Evolutionary conservation across 2,329 filamentous ascomycete genomes (phyloP).

Genomic region (Ophiobolus disseminans): DNA sequence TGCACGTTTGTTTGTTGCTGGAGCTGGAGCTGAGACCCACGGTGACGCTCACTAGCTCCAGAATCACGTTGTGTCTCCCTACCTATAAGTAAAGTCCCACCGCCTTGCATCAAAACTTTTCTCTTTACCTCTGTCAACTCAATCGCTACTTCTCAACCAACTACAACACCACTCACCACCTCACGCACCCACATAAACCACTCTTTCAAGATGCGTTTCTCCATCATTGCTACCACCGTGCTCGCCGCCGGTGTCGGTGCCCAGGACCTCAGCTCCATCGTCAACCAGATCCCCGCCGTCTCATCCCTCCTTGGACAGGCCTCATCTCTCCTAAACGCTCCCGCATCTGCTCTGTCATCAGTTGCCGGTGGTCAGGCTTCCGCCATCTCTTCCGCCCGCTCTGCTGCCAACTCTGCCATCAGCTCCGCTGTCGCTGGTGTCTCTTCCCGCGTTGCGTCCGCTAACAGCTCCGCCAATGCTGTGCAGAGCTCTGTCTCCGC

Average conservation of each 20-base stretch:
- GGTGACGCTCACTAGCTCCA: conserved; percentile 21
- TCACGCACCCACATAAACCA: conserved; percentile 4
- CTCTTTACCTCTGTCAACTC: conserved; percentile 19
- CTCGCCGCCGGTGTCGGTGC: conserved; percentile 40
- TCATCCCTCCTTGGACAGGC: conserved; percentile 27
- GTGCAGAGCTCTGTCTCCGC: conserved; percentile 21
- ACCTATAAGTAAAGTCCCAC: conserved; percentile 25
- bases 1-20: conserved; percentile 34
- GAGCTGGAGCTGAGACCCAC: conserved; percentile 13
- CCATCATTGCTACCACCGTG: conserved; percentile 37
- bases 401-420: conserved; percentile 12
- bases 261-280: too few relatives aligned
- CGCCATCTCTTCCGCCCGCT: conserved; percentile 12
- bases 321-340: conserved; percentile 21
- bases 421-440: conserved; percentile 8
- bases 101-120: conserved; percentile 14
- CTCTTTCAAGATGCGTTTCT: conserved; percentile 46
- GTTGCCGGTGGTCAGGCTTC: conserved; percentile 16
- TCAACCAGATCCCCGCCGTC: conserved; percentile 2
- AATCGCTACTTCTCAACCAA: conserved; percentile 16
- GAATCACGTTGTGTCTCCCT: conserved; percentile 15
- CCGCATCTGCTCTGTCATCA: conserved; percentile 19
- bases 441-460: conserved; percentile 15
- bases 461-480: conserved; percentile 10
- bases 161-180: conserved; percentile 8